Percentiles rank a stretch among this genome's conserved stretches.
These are phyloP conservation scores for Penicillium atrosanguineum DNA, from an alignment of 495 filamentous ascomycete species.

Conservation along the genomic window DNA sequence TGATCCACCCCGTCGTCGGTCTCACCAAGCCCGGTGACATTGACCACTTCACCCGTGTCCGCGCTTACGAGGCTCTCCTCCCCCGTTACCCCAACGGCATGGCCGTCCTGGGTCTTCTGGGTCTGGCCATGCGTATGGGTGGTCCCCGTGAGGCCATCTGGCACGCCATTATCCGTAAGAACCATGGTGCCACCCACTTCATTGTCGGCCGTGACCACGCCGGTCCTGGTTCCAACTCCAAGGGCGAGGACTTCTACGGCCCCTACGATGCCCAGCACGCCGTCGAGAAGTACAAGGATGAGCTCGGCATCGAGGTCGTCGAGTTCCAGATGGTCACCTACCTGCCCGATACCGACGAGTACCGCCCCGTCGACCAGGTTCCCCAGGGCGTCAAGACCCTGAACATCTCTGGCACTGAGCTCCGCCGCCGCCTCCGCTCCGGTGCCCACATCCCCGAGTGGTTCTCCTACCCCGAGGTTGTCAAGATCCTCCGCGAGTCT, in stretches of 20 bases:
- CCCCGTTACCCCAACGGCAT: slow-evolving; percentile 99
- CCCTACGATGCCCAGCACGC: slow-evolving; percentile 98
- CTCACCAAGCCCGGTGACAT: slow-evolving; percentile 98
- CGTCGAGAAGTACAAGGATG: slow-evolving; percentile 92
- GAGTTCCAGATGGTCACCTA: slow-evolving; percentile 99
- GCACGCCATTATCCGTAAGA: slow-evolving; percentile 99
- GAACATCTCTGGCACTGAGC: slow-evolving; percentile 95
- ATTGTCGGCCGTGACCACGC: slow-evolving; percentile 98
- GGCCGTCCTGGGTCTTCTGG: slow-evolving; percentile 94
- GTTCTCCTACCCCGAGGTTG: slow-evolving; percentile 99
- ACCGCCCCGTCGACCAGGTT: slow-evolving; percentile 88
- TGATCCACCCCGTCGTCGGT: slow-evolving; percentile 98
- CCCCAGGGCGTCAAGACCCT: slow-evolving; percentile 79
- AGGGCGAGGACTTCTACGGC: slow-evolving; percentile 95
- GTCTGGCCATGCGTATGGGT: slow-evolving; percentile 98
- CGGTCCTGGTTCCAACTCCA: slow-evolving; percentile 93
- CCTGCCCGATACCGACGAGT: slow-evolving; percentile 94
- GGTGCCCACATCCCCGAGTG: slow-evolving; percentile 95
- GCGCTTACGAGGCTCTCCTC: slow-evolving; percentile 95
- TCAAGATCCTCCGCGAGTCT: slow-evolving; percentile 90
- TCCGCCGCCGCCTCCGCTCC: slow-evolving; percentile 82
- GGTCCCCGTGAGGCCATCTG: slow-evolving; percentile 98
- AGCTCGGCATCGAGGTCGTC: slow-evolving; percentile 97
- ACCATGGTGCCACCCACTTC: slow-evolving; percentile 98
- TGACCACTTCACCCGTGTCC: slow-evolving; percentile 98